Evolutionary conservation across 2,329 filamentous ascomycete species (phyloP), one percentile per base, ranked within the genome.

Genomic region (Ascochyta lentis): DNA sequence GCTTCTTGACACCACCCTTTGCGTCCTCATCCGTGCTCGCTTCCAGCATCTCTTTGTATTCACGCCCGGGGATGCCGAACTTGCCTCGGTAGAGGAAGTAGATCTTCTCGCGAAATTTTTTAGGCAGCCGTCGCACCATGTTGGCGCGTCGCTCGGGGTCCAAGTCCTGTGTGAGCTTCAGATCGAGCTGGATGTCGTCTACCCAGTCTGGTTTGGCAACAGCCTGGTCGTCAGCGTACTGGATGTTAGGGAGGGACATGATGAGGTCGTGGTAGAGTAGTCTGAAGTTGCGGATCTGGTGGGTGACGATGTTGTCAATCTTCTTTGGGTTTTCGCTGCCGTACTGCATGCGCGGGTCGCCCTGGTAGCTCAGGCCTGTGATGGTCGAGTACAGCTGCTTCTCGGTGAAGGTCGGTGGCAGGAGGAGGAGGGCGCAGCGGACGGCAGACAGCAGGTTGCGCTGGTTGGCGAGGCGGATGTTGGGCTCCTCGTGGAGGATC

Each of bases 31-130:
- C 89, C 52, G 84, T 84, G 38, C 83, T 86, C n/a, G 86, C 84
- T 56, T 91, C 84, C 76, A 97, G 88, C 87, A 98, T 93, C 68
- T 86, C 84, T 68, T 90, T 82, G 74, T 96, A 99, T 51, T 96
- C 92, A 4, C 85, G 84, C 15, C 87, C 87, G 0, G 94, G 92
- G 39, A 99, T 95, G 52, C 85, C 84, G 69, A 93, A 96, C 69
- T 96, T 94, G 72, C 89, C 88, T 75, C 96, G 93, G 75, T 97
- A 99, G 68, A 93, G 88, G 76, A 96, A 96, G 78, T 99, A 99
- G 0, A 99, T 81, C 56, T 92, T 93, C 49, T 90, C 86, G 34
- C 95, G 86, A 82, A 99, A 98, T 6, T 87, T 83, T 67, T 89
- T 89, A 4, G 95, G 95, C 10, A 99, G 81, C 12, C 95, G 89